Evolutionary conservation across 2,329 filamentous ascomycete species (phyloP), one percentile per base, ranked within the genome.

Genomic region (Botrytis porri): DNA sequence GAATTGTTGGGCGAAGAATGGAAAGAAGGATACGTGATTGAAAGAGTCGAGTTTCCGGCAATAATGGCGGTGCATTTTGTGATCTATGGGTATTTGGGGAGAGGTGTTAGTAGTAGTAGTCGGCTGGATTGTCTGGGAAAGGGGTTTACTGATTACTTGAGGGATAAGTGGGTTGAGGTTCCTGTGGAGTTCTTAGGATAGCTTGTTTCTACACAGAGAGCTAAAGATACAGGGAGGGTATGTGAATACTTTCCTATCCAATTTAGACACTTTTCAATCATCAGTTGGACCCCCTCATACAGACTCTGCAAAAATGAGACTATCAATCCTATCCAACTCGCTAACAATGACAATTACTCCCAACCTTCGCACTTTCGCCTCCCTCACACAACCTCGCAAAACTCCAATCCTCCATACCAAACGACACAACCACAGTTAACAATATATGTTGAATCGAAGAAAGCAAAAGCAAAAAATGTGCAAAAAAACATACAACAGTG

Each of bases 121-220:
- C 32, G 29, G 5, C n/a, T 61, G 32, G 59, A 61, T 61, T 61
- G 29, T 39, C 22, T 61, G 10, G 22, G 32, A 6, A 37, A 61
- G 32, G 59, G 59, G 6, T 61, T 37, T 61, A 35, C 32, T 1
- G 59, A 61, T 25, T 61, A 61, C 22, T 22, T 37, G 59, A 61
- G 59, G 20, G 59, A 61, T 61, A 61, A 37, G 59, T 39, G 59
- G 59, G 32, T 61, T 61, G 59, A 61, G 51, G 51, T 39, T 37
- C 59, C 20, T 14, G 59, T 25, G 3, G 35, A 25, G 20, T 10
- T 61, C 22, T 59, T n/a, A n/a, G 12, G 25, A 16, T 54, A n/a
- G 48, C 12, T 16, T 7, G 2, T 1, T 7, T n/a, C 25, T 51
- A 7, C 2, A n/a, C 6, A 5, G 5, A n/a, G 48, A 54, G 48